Evolutionary conservation across 352 stramenopile genomes (phyloP), one percentile per base, ranked within the genome.

Genomic region (Elongisporangium undulatum): DNA sequence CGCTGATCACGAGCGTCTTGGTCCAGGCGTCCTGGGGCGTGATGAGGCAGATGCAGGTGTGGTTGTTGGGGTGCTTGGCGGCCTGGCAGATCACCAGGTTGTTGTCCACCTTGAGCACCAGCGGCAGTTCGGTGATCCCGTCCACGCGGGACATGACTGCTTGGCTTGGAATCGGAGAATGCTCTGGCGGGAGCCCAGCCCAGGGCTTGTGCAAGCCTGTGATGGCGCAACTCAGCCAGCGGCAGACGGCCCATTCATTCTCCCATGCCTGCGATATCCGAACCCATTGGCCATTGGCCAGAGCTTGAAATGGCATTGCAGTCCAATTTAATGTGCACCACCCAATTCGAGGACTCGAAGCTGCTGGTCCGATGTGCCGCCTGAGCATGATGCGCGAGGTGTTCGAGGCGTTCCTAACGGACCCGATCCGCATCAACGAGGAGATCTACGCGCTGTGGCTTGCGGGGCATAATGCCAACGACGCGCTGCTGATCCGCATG

Each of bases 381-480:
- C 29, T 41, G 29, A 53, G 24, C 2, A 76, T 74, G 51, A 90
- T 90, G 80, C 80, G 83, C 15, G 80, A 90, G 65, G 80, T 92
- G 61, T 92, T 90, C 60, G 83, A 90, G 65, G 79, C 83, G 53
- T 92, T 92, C 64, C 55, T 92, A 55, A 92, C 83, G 49, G 83
- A 92, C 52, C 83, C 83, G 54, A 85, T 92, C 64, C 79, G 78
- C 53, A 77, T 92, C 48, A 85, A 87, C 22, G 83, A 92, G 64
- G 77, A 89, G 53, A 79, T 92, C 2, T 92, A 85, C 59, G 75
- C 75, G 58, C 77, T 90, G 19, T 92, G 83, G 83, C 74, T 92
- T n/a, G 78, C 89, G 49, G 83, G 83, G 0, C 77, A 81, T 59
- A 90, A 90, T 56, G 72, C 75, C 13, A 74, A 64, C 0, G 80